Base-by-base conservation (phyloP, 2,329 filamentous ascomycete species). In the Blastomyces gilchristii region DNA sequence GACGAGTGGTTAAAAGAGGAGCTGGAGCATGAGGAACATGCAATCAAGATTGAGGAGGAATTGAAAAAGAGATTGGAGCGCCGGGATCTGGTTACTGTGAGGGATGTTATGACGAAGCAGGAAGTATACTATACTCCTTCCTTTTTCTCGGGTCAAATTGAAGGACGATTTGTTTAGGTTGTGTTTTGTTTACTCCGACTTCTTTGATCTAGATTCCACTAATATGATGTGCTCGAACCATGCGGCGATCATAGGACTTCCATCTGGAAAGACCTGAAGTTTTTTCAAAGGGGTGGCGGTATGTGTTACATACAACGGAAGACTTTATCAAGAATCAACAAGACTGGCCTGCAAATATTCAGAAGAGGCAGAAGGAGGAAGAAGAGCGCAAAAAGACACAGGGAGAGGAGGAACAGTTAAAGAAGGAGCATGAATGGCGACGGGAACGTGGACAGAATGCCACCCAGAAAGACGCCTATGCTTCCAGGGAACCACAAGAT, bases 251-350 rank as follows among this genome's bases (percentile, higher is more conserved):
- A 50, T 63, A 79, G 69, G 75, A 82, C 63, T 75, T 80, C 52
- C 76, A 80, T 67, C 67, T 82, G 3, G 65, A 72, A 0, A 71
- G 77, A 54, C 79, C 79, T 0, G 74, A 78, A 22, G 75, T 78
- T 41, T 75, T 77, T 61, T 77, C 79, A 3, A 60, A 75, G 4
- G 78, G 79, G 8, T 83, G 81, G 80, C 72, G 81, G 45, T 81
- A 79, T 66, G 78, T 82, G 12, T 70, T 83, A 0, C 72, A 82
- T 45, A 73, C 75, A 11, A 79, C 78, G 0, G 80, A 83, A 63
- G 74, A 80, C 60, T 80, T 76, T 70, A 73, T 83, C 62, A 83
- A 81, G 69, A 74, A 79, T 47, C 67, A 74, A 8, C 73, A 83
- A 64, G 68, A 74, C 0, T 83, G 80, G 80, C 80, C 79, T 0